Evolutionary conservation across 2,329 filamentous ascomycete genomes (phyloP), one percentile per base, ranked within the genome.

Genomic region (Lachnellula suecica): DNA sequence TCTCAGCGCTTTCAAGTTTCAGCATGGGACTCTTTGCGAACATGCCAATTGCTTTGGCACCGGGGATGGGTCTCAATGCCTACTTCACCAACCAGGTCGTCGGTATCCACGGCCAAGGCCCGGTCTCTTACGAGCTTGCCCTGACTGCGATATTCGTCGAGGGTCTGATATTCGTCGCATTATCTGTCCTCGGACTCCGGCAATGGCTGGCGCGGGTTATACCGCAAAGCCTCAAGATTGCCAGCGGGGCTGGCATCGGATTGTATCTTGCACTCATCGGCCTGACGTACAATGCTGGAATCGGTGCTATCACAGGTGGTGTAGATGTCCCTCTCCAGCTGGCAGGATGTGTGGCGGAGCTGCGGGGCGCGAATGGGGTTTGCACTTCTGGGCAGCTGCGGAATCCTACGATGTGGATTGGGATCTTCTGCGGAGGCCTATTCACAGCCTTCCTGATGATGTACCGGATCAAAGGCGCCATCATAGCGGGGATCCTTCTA

Each of bases 131-230:
- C 66, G 70, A 80, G 48, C 79, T 92, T 38, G 91, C 91, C 29
- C 73, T 95, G 34, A 94, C 90, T 4, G 90, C 91, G 49, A 91
- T 94, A 59, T 95, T 96, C 67, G 86, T 94, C 13, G 91, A 96
- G 70, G 91, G 91, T 34, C 89, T 88, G 69, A 85, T 95, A 56
- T 96, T 96, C 71, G 82, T 95, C 46, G 88, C 75, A 2, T 79
- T 96, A 37, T 91, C 91, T 1, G 68, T 95, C 31, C 77, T 92
- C 47, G 91, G 91, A 34, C 79, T 96, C 73, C 86, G 91, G 13
- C 91, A 95, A 68, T 95, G 90, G 90, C 82, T 96, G 23, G 91
- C 91, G 17, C 84, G 89, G 59, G 85, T 88, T 40, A 91, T 95
- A 57, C 91, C 91, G 1, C 80, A 83, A 37, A 91, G 87, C 50